Percentiles rank a stretch among this genome's conserved stretches.
phyloP scores from a whole-genome alignment of 108 stramenopile species.

The Epithemia pelagica region DNA sequence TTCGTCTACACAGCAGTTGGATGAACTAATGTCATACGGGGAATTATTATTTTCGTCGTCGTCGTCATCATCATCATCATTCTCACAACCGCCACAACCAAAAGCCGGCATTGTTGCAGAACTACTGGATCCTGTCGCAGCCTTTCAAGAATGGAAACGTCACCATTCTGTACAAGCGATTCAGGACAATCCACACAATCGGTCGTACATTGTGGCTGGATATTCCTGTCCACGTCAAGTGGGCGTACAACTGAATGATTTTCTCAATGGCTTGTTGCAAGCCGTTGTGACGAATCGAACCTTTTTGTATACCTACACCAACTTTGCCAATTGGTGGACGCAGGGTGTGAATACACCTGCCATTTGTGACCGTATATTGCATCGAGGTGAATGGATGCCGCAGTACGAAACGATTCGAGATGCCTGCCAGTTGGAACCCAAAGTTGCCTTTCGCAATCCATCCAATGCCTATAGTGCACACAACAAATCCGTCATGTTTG shows the following conservation, averaged over 20 bases:
- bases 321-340: not conserved
- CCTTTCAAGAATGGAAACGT: not conserved
- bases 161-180: constrained; percentile 1
- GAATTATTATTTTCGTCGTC: too few relatives aligned
- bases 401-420: constrained; percentile 10
- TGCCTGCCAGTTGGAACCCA: constrained; percentile 7
- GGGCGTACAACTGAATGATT: constrained; percentile 18
- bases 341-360: not conserved
- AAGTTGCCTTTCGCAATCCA: too few relatives aligned
- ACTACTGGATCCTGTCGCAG: too few relatives aligned
- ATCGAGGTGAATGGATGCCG: constrained; percentile 14
- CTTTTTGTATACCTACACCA: constrained; percentile 14
- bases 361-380: constrained; percentile 13
- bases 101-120: too few relatives aligned
- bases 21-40: too few relatives aligned
- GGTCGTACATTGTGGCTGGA: constrained; percentile 6
- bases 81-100: too few relatives aligned
- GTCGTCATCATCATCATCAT: too few relatives aligned
- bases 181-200: not conserved
- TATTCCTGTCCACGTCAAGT: constrained; percentile 21
- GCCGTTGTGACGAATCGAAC: constrained; percentile 23
- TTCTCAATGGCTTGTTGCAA: constrained; percentile 18
- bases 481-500: not conserved
- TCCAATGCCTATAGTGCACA: not conserved
- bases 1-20: too few relatives aligned